A percentile compares a stretch with the other conserved stretches of the same genome.
Conservation (phyloP, 108 stramenopile genomes). For the Nannochloropsis oceanica region DNA sequence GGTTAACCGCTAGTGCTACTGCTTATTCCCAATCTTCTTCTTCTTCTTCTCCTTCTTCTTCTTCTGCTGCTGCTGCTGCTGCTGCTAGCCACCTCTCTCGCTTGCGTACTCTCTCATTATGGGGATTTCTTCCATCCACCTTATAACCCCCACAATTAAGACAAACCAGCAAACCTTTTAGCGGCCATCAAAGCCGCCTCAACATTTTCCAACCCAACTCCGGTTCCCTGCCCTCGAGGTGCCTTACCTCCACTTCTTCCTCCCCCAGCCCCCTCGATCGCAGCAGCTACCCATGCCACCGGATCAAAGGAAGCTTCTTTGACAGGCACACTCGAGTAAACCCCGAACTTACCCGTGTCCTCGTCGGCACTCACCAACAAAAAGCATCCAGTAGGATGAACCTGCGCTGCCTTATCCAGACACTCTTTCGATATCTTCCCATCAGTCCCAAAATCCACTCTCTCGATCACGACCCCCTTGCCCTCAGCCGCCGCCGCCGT, state of each 20-base stretch:
- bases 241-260: conserved; percentile 77
- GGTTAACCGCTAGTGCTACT: no score
- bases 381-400: conserved; percentile 61
- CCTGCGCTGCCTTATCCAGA: conserved; percentile 58
- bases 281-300: conserved; percentile 66
- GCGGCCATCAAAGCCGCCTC: not conserved
- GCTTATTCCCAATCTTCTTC: no score
- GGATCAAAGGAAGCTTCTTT: conserved; percentile 62
- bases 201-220: not conserved
- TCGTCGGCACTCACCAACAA: conserved; percentile 58
- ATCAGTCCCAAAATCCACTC: conserved; percentile 75
- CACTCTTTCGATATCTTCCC: conserved; percentile 72
- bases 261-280: conserved; percentile 56
- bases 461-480: conserved; percentile 54
- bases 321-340: conserved; percentile 51
- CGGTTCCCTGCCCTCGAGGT: not conserved
- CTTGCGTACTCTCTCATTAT: no score
- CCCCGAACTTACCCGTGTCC: conserved; percentile 50
- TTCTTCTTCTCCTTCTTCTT: no score
- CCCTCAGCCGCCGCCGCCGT: conserved; percentile 41
- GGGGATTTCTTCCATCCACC: no score
- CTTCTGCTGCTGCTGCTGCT: no score
- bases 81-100: no score
- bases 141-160: no score
- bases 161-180: not conserved